Evolutionary conservation across 257 asterid genomes (phyloP).

Genomic region (Thymus quinquecostatus): DNA sequence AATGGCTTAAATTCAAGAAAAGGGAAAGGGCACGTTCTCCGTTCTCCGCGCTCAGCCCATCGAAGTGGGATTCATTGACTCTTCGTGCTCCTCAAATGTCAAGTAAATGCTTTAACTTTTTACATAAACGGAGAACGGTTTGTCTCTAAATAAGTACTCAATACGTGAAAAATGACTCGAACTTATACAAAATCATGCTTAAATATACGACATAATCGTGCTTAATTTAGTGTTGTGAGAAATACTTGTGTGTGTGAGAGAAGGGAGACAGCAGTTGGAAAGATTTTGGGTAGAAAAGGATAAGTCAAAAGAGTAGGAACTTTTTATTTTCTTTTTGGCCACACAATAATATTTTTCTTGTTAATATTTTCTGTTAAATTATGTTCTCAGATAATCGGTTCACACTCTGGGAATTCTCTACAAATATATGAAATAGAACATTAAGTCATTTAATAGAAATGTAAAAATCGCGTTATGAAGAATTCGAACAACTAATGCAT

Average conservation of each 20-base stretch:
- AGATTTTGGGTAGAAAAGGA: no score
- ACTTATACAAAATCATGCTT: no score
- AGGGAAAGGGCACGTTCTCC: background rate
- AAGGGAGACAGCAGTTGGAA: no score
- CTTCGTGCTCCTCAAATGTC: slow-evolving; percentile 8
- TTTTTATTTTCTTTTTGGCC: background rate
- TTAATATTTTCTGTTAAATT: background rate
- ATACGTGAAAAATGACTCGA: no score
- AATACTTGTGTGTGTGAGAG: no score
- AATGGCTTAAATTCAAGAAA: slow-evolving; percentile 4
- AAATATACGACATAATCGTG: no score
- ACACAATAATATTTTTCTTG: background rate
- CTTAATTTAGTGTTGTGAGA: no score
- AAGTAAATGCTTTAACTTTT: no score
- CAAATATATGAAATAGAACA: background rate
- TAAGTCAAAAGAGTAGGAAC: background rate
- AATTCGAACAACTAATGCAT: no score
- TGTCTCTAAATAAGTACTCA: no score
- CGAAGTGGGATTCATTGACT: slow-evolving; percentile 8
- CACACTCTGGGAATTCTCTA: background rate
- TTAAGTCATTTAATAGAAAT: background rate
- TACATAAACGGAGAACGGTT: no score
- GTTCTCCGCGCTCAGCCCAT: slow-evolving; percentile 9
- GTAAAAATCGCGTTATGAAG: background rate
- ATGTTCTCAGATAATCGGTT: background rate